Conservation (phyloP, 2,329 filamentous ascomycete species). For the Torrubiellomyces zombiae region DNA sequence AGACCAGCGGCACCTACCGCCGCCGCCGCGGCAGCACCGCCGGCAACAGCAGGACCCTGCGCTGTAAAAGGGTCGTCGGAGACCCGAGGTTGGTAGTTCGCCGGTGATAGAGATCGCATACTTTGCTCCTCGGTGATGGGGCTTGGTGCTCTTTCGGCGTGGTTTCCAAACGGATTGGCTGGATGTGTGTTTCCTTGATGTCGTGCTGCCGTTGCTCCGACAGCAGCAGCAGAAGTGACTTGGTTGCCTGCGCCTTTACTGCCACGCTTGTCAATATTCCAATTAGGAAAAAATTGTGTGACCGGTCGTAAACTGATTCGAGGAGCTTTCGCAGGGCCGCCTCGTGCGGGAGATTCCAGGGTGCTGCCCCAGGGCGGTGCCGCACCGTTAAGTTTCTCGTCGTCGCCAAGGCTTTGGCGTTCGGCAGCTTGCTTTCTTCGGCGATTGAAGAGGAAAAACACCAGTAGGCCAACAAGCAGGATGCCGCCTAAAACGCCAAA, state of each 20-base stretch:
- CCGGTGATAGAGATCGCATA: background rate
- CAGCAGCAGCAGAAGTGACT: slow-evolving; percentile 13
- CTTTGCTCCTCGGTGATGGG: slow-evolving; percentile 20
- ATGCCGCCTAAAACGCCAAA: slow-evolving; percentile 63
- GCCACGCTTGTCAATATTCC: slow-evolving; percentile 27
- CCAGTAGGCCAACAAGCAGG: slow-evolving; percentile 45
- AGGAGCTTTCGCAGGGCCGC: slow-evolving; percentile 45
- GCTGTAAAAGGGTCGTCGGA: slow-evolving; percentile 20
- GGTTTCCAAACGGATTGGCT: slow-evolving; percentile 56
- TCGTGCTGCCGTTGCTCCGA: slow-evolving; percentile 10
- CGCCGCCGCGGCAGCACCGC: slow-evolving; percentile 9
- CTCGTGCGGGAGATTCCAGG: slow-evolving; percentile 2
- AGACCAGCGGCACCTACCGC: slow-evolving; percentile 23
- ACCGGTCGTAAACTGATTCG: slow-evolving; percentile 71
- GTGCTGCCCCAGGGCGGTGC: slow-evolving; percentile 6
- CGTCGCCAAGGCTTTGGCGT: slow-evolving; percentile 29
- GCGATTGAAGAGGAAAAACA: slow-evolving; percentile 54
- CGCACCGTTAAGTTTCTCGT: slow-evolving; percentile 45
- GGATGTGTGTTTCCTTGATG: slow-evolving; percentile 29
- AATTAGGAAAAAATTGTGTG: slow-evolving; percentile 64
- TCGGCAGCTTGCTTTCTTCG: slow-evolving; percentile 49
- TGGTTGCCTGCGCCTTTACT: slow-evolving; percentile 31
- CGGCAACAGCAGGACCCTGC: slow-evolving; percentile 19
- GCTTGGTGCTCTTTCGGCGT: slow-evolving; percentile 33
- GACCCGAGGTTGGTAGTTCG: background rate